Base-by-base conservation (phyloP, 768 basidiomycete genomes). In the Chalciporus piperatus region DNA sequence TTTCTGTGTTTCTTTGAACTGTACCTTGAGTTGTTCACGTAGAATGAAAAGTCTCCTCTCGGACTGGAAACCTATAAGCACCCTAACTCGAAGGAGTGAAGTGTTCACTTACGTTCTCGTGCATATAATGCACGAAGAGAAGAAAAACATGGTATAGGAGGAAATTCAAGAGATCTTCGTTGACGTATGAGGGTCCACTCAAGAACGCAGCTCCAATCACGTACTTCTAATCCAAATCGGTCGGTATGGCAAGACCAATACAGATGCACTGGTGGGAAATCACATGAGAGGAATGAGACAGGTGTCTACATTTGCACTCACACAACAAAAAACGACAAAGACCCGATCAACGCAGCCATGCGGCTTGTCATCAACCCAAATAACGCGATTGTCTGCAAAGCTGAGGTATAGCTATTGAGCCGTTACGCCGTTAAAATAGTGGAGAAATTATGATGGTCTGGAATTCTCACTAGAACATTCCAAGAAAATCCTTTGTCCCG, bases 101-200 rank as follows among this genome's bases (percentile, higher is more conserved):
- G 10, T 22, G 11, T 41, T 19, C n/a, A 44, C 80, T 58, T 56
- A 81, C 82, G 40, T 71, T 78, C 68, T 86, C 85, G 41, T 79
- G 74, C 71, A 79, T 79, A 56, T 84, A 85, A 65, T 85, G 82
- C 4, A 88, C 80, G 62, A 87, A 91, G 17, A 94, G 79, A 53
- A 96, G 70, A 68, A 95, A 92, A 4, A 72, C 75, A 54, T 92
- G 87, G 66, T 88, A 95, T n/a, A 89, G 61, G 47, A 85, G 67
- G 60, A 89, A 87, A 70, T 85, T 83, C 60, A 88, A 76, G 67
- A 84, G 73, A 62, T 78, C 83, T 84, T 55, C 10, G 27, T 38
- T 35, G 43, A 41, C 19, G 23, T 42, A 40, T 62, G 20, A 59
- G 46, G 35, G n/a, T n/a, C 41, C 25, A 10, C 27, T 22, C 46